A percentile compares a stretch with the other conserved stretches of the same genome.
Evolutionary conservation across 2,329 filamentous ascomycete genomes (phyloP).

Genomic region (Akanthomyces uredinophilus): DNA sequence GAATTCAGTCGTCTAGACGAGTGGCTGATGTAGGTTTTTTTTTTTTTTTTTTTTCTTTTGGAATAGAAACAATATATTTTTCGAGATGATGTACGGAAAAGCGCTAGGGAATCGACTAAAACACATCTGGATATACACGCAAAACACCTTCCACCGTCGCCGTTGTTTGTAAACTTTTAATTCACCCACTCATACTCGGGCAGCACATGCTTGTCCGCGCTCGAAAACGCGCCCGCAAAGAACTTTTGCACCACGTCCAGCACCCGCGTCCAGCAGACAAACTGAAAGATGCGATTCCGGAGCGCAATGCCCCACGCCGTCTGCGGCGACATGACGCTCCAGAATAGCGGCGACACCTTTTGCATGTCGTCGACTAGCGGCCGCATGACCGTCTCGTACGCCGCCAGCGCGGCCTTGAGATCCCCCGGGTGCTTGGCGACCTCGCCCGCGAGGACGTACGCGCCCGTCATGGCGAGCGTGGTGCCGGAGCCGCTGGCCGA

Average conservation of each 20-base stretch:
- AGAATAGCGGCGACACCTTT: slow-evolving; percentile 28
- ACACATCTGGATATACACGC: neutral
- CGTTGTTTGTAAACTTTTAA: neutral
- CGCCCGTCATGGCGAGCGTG: slow-evolving; percentile 38
- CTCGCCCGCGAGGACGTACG: slow-evolving; percentile 48
- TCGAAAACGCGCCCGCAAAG: slow-evolving; percentile 24
- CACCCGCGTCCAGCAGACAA: slow-evolving; percentile 30
- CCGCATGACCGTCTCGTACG: slow-evolving; percentile 37
- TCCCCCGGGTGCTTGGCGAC: slow-evolving; percentile 25
- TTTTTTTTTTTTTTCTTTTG: too few species aligned
- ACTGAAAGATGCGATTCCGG: slow-evolving; percentile 36
- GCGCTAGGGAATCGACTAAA: neutral
- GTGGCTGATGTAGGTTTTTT: slow-evolving; percentile 3
- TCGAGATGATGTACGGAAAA: neutral
- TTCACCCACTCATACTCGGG: slow-evolving; percentile 32
- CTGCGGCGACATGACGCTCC: slow-evolving; percentile 37
- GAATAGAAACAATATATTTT: neutral
- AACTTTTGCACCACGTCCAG: slow-evolving; percentile 28
- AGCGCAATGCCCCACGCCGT: slow-evolving; percentile 40
- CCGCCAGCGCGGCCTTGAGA: slow-evolving; percentile 27
- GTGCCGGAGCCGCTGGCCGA: slow-evolving; percentile 44
- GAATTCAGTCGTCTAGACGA: slow-evolving; percentile 8
- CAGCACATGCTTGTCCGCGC: slow-evolving; percentile 27
- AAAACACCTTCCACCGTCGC: neutral
- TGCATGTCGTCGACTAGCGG: slow-evolving; percentile 36